Conservation (phyloP, 2,329 filamentous ascomycete genomes). For the Nemania sp. region DNA sequence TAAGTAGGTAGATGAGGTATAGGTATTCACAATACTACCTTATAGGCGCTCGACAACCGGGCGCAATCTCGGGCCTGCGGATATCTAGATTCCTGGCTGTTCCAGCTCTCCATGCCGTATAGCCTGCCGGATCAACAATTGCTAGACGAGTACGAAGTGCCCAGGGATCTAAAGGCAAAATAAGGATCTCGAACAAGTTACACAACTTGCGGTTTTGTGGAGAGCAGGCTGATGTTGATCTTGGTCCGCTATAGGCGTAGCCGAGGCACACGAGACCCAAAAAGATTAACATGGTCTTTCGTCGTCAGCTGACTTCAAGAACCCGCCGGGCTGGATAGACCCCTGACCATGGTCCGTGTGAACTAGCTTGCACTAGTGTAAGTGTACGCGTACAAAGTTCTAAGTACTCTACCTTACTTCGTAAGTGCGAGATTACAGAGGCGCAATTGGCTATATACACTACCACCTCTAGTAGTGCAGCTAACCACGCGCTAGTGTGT, state of each 20-base stretch:
- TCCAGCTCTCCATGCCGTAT: background rate
- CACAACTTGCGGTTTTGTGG: background rate
- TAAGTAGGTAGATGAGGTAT: no score
- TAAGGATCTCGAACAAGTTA: background rate
- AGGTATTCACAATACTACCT: no score
- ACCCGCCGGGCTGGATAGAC: constrained; percentile 23
- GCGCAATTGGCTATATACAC: constrained; percentile 8
- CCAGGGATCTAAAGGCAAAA: constrained; percentile 1
- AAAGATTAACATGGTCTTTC: constrained; percentile 11
- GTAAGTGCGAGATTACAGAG: constrained; percentile 10
- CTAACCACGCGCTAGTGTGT: constrained; percentile 1
- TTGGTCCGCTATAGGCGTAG: background rate
- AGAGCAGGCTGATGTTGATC: background rate
- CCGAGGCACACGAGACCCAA: background rate
- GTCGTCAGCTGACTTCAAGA: constrained; percentile 21
- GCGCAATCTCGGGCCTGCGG: constrained; percentile 19
- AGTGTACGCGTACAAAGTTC: no score
- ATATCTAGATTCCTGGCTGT: constrained; percentile 5
- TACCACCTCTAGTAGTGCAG: background rate
- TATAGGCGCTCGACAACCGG: constrained; percentile 15
- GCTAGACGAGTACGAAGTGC: background rate
- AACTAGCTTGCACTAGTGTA: no score
- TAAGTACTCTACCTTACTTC: no score
- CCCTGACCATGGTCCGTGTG: constrained; percentile 6
- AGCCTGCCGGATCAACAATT: background rate